Percentiles rank a stretch among this genome's conserved stretches.
These are phyloP conservation scores for Ustilago nuda DNA, from an alignment of 1,284 basidiomycete genomes.

Conservation along the genomic window DNA sequence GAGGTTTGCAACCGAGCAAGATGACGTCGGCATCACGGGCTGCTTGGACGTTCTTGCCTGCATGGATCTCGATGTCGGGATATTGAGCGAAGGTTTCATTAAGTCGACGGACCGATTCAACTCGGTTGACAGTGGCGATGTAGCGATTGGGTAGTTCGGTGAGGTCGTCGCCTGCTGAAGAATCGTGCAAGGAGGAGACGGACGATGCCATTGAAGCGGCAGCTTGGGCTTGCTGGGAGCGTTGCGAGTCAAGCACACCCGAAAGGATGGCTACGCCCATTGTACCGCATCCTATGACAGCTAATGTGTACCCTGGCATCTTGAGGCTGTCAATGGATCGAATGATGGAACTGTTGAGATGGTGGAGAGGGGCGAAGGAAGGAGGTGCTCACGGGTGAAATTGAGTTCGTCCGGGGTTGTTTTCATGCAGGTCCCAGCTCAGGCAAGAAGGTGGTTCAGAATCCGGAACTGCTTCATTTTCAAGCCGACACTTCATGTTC, in stretches of 20 bases:
- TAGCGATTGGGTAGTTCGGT: slow-evolving; percentile 79
- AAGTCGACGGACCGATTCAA: slow-evolving; percentile 81
- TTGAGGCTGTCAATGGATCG: neutral
- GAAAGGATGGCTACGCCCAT: slow-evolving; percentile 98
- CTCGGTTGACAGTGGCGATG: slow-evolving; percentile 86
- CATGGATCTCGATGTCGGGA: slow-evolving; percentile 76
- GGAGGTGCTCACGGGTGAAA: neutral
- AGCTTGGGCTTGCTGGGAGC: slow-evolving; percentile 26
- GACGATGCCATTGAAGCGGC: slow-evolving; percentile 36
- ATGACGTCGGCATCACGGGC: slow-evolving; percentile 84
- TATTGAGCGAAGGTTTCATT: slow-evolving; percentile 74
- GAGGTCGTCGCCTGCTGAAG: slow-evolving; percentile 44
- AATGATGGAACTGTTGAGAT: neutral
- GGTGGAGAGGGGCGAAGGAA: neutral
- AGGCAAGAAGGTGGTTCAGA: no score
- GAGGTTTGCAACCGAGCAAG: slow-evolving; percentile 80
- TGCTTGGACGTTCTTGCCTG: slow-evolving; percentile 78
- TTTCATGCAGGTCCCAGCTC: no score
- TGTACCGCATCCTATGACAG: slow-evolving; percentile 80
- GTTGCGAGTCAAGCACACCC: slow-evolving; percentile 76
- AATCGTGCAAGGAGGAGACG: slow-evolving; percentile 35
- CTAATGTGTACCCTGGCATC: slow-evolving; percentile 59
- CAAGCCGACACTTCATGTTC: no score
- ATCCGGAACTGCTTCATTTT: no score
- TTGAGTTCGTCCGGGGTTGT: no score